Base-by-base conservation (phyloP, 1,139 yeast species). In the Debaryomyces fabryi region DNA sequence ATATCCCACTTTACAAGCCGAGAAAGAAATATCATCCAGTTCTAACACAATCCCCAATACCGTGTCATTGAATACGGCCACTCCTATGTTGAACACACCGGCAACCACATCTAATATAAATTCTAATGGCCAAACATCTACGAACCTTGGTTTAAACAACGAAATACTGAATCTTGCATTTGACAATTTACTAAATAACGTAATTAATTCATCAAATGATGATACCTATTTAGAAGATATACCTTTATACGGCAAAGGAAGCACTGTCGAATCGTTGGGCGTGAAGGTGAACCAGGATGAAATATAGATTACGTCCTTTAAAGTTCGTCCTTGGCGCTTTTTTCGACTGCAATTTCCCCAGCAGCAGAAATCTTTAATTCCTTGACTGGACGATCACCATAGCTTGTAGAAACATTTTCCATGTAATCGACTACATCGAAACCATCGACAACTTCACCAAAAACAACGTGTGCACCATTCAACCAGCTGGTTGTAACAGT, bases 391-490 rank as follows among this genome's bases (percentile, higher is more conserved):
- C 69, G 76, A 64, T 81, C 83, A 34, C 75, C 72, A 45, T 68
- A 60, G 50, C 68, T 63, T 35, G 84, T 82, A 58, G 78, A 69
- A 52, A 78, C 83, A 45, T 68, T 71, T 59, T 83, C 88, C 58
- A 81, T 77, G 60, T 74, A 68, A 50, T 76, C 72, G 37, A 83
- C 83, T 12, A 85, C 79, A 38, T 85, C 87, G 61, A 79, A 71
- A 20, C 93, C 93, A 45, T 84, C 88, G 9, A 82, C 51, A 46
- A 87, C 86, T 67, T 86, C 88, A 49, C 95, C 95, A 60, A 87
- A 87, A n/a, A 86, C 93, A 56, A 87, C 95, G 66, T 87, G 91
- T 21, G 69, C 70, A 36, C 86, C 86, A 65, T 86, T 82, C 58
- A 87, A 76, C 86, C 86, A 82, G 38, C 72, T 68, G 33, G 88